Evolutionary conservation across 1,284 basidiomycete species (phyloP).

Genomic region (Leucoagaricus sp.): DNA sequence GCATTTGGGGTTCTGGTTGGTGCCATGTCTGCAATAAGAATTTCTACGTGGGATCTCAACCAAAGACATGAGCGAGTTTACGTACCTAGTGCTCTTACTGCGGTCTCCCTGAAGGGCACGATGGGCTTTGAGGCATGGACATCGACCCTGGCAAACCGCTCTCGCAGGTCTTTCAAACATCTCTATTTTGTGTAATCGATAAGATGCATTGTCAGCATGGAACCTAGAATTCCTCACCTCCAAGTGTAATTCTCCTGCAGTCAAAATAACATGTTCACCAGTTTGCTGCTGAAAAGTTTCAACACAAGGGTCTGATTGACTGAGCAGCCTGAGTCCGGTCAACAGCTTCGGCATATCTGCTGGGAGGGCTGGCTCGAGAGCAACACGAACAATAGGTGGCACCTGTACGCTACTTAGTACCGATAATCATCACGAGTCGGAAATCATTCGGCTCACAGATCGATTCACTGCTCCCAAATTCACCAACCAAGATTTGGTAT

Average conservation of each 20-base stretch:
- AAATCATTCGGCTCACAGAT: constrained; percentile 49
- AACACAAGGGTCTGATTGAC: constrained; percentile 96
- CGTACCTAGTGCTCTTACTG: constrained; percentile 75
- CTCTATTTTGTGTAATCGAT: constrained; percentile 52
- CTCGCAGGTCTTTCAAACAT: constrained; percentile 93
- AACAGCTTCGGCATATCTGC: constrained; percentile 95
- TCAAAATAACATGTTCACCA: constrained; percentile 96
- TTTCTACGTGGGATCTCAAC: neutral
- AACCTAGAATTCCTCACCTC: constrained; percentile 57
- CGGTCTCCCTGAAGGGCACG: constrained; percentile 97
- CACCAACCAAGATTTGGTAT: constrained; percentile 60
- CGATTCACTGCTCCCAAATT: constrained; percentile 83
- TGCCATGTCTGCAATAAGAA: constrained; percentile 70
- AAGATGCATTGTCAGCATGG: neutral
- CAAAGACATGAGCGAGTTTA: neutral
- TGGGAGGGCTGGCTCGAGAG: constrained; percentile 86
- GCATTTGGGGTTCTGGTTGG: constrained; percentile 78
- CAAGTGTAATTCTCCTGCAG: constrained; percentile 95
- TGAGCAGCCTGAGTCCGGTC: constrained; percentile 85
- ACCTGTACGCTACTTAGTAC: constrained; percentile 44
- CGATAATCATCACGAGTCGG: neutral
- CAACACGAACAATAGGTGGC: constrained; percentile 94
- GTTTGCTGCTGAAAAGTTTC: constrained; percentile 97
- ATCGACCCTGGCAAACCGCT: constrained; percentile 91
- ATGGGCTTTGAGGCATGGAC: constrained; percentile 96